A percentile compares a stretch with the other conserved stretches of the same genome.
Evolutionary conservation across 2,329 filamentous ascomycete species (phyloP).

Genomic region (Neopestalotiopsis sp.): DNA sequence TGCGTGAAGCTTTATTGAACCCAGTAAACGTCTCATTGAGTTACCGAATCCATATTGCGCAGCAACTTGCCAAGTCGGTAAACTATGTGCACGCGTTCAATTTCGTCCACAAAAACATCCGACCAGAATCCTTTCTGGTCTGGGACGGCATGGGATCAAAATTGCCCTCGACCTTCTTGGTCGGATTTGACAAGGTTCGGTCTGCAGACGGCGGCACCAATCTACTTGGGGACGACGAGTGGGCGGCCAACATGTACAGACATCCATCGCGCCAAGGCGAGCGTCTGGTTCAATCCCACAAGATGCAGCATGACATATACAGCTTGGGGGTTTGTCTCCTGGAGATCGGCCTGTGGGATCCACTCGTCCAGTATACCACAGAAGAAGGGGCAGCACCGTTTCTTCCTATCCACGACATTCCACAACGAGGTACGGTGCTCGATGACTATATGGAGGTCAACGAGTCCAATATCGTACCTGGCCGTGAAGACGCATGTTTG

Average conservation of each 20-base stretch:
- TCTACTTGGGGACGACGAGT: conserved; percentile 41
- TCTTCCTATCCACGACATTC: not conserved
- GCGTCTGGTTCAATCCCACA: conserved; percentile 43
- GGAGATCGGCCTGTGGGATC: conserved; percentile 56
- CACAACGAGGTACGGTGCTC: not conserved
- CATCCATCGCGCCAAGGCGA: conserved; percentile 54
- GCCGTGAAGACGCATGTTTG: not conserved
- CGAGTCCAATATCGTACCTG: not conserved
- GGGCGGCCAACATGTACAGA: conserved; percentile 53
- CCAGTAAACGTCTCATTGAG: not conserved
- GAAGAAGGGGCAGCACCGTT: not conserved
- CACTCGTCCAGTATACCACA: conserved; percentile 32
- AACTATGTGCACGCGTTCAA: conserved; percentile 29
- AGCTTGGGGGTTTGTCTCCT: conserved; percentile 59
- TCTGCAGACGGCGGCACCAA: conserved; percentile 37
- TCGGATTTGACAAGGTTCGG: conserved; percentile 52
- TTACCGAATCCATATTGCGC: not conserved
- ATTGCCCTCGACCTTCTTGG: conserved; percentile 38
- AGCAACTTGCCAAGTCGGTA: not conserved
- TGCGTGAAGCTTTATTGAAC: not conserved
- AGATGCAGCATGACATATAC: conserved; percentile 63
- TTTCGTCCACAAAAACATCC: conserved; percentile 51
- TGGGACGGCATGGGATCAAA: not conserved
- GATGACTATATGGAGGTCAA: not conserved
- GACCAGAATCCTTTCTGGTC: conserved; percentile 42